A percentile compares a stretch with the other conserved stretches of the same genome.
Conservation (phyloP, 345 rosid genomes). For the Firmiana major region DNA sequence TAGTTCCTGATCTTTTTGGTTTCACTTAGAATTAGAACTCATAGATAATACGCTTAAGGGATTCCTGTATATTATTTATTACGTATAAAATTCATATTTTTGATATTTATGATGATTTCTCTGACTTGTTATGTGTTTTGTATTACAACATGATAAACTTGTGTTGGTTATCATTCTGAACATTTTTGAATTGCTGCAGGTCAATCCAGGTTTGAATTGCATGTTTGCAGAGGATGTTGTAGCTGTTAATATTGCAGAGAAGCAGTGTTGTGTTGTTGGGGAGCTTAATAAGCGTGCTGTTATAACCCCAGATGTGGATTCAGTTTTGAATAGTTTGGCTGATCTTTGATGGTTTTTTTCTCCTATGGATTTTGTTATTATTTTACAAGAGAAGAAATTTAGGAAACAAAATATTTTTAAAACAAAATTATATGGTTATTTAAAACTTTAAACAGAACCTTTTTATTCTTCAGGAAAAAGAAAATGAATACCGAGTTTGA, state of each 20-base stretch:
- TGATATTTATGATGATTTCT: neutral
- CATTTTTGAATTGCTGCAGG: slow-evolving; percentile 38
- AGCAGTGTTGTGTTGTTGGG: slow-evolving; percentile 54
- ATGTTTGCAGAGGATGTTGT: slow-evolving; percentile 67
- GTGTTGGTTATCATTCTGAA: neutral
- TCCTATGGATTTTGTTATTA: neutral
- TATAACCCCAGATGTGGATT: slow-evolving; percentile 68
- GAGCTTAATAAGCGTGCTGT: slow-evolving; percentile 61
- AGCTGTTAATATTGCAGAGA: slow-evolving; percentile 44
- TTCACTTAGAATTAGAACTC: neutral
- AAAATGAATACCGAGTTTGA: neutral
- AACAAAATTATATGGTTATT: neutral
- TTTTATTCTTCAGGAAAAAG: neutral
- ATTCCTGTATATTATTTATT: neutral
- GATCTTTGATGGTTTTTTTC: slow-evolving; percentile 24
- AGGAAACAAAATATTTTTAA: neutral
- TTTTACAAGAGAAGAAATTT: slow-evolving; percentile 5
- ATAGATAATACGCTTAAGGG: neutral
- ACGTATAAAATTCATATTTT: neutral
- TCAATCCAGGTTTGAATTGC: slow-evolving; percentile 57
- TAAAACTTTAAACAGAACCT: neutral
- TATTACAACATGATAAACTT: neutral
- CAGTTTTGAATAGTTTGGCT: slow-evolving; percentile 39
- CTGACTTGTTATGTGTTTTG: neutral
- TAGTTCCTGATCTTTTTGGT: neutral